Evolutionary conservation across 805 yeast species (phyloP), one percentile per base, ranked within the genome.

Genomic region (Starmerella stigmatis): DNA sequence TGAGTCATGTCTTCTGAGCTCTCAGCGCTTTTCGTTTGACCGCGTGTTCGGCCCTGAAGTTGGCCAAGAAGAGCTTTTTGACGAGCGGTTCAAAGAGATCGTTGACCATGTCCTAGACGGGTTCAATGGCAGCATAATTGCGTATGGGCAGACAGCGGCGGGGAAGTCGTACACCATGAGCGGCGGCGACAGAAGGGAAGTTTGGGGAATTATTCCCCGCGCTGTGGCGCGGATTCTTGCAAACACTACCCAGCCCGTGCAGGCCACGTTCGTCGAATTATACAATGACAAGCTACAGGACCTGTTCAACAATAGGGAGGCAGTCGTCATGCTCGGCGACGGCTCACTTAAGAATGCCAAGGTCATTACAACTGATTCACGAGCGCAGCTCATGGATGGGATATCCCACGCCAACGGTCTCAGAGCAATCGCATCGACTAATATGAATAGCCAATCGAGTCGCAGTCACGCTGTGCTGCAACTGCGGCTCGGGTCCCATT

Each of bases 401-500:
- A 65, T 85, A 60, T 61, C 64, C 13, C 69, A 70, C 46, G 94
- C 89, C 0, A 66, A 74, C 20, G 59, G 61, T n/a, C 60, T 67
- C 31, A 68, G 92, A 46, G 71, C 78, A 4, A 74, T 72, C 0
- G 75, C 77, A 0, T 57, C 77, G 1, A 81, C 94, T 0, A 70
- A 72, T 42, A 78, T 81, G 83, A 84, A 82, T 13, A 25, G 22
- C 23, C 30, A 25, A 23, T 37, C 41, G 10, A 37, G 41, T 37
- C 67, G 94, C 48, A 80, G 94, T 0, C 95, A 86, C 59, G 76
- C 88, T 0, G 80, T 86, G 74, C 81, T 52, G 81, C 79, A 47
- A 66, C 84, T 10, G 71, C 71, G 36, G 63, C 86, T 11, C 65
- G 73, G 38, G 13, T 8, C 28, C 19, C 38, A 23, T 5, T 31